phyloP scores from a whole-genome alignment of 148 eudicot species.

The Tetragonia tetragonoides region DNA sequence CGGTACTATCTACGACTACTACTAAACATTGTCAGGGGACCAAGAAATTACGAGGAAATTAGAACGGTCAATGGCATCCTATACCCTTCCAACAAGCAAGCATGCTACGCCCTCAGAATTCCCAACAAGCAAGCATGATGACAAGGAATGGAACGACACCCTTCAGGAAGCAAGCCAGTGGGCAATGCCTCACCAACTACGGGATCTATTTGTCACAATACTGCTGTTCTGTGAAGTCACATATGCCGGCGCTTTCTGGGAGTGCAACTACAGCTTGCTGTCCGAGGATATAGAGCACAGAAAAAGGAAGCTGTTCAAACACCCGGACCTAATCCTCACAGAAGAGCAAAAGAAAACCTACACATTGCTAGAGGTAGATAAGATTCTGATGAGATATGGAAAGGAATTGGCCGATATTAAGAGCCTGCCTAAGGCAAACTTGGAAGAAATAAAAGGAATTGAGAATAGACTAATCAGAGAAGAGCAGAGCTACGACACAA shows the following conservation, averaged over 20 bases:
- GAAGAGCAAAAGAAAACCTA: neutral
- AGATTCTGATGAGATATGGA: neutral
- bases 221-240: neutral
- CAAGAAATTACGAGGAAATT: neutral
- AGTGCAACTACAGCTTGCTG: neutral
- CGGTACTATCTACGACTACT: no score
- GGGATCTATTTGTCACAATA: neutral
- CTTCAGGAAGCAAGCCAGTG: neutral
- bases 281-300: constrained; percentile 11
- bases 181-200: neutral
- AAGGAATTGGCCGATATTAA: neutral
- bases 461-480: constrained; percentile 5
- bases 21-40: no score
- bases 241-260: neutral
- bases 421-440: neutral
- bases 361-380: constrained; percentile 10
- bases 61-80: neutral
- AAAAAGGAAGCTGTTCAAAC: neutral
- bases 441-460: neutral
- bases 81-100: neutral
- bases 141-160: constrained; percentile 5
- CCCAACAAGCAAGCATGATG: constrained; percentile 15
- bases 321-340: neutral
- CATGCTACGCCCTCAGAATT: no score
- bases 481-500: neutral